Evolutionary conservation across 805 yeast species (phyloP).

Genomic region (Nakazawaea wickerhamii): DNA sequence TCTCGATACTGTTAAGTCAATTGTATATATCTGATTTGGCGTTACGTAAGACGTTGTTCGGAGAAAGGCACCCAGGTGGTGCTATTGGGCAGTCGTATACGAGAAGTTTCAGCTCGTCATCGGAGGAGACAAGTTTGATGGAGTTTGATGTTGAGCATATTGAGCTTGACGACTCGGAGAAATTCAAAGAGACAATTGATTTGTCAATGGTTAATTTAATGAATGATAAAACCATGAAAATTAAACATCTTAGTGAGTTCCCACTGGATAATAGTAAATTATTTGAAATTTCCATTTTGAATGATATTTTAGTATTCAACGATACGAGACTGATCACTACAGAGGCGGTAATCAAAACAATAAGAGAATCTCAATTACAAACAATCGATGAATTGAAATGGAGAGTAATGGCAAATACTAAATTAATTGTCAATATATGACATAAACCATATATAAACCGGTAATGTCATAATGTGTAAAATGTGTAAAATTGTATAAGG

Average conservation of each 20-base stretch:
- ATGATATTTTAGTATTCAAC: slow-evolving; percentile 3
- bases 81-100: slow-evolving; percentile 62
- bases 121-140: slow-evolving; percentile 24
- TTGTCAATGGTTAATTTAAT: slow-evolving; percentile 4
- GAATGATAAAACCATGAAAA: slow-evolving; percentile 3
- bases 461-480: too few species aligned
- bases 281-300: neutral
- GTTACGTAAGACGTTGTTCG: slow-evolving; percentile 52
- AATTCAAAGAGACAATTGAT: slow-evolving; percentile 15
- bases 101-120: slow-evolving; percentile 11
- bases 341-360: slow-evolving; percentile 4
- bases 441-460: too few species aligned
- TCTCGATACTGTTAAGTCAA: slow-evolving; percentile 69
- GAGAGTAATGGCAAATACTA: slow-evolving; percentile 5
- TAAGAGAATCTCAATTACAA: slow-evolving; percentile 2
- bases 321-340: neutral
- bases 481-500: too few species aligned
- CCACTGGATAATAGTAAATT: neutral
- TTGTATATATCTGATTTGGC: slow-evolving; percentile 51
- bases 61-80: slow-evolving; percentile 85
- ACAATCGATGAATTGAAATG: slow-evolving; percentile 6
- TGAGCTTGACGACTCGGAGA: slow-evolving; percentile 1
- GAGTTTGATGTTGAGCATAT: slow-evolving; percentile 26
- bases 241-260: neutral
- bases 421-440: neutral